phyloP scores from a whole-genome alignment of 495 filamentous ascomycete genomes.

The Mycothermus thermophilus region DNA sequence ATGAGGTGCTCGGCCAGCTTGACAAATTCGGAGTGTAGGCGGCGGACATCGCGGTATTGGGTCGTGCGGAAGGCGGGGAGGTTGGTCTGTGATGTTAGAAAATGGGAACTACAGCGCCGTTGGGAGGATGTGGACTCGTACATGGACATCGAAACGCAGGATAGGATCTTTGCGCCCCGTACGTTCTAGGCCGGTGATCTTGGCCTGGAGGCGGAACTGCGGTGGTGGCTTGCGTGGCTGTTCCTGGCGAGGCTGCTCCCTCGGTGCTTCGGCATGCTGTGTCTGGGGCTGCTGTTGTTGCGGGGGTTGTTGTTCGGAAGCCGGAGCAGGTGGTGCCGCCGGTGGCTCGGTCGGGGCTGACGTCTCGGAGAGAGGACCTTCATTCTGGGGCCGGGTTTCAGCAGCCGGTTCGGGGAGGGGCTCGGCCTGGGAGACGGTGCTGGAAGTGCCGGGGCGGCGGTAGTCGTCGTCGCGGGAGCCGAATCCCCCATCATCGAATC shows the following conservation, averaged over 20 bases:
- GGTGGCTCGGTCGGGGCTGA: neutral
- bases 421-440: conserved; percentile 18
- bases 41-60: conserved; percentile 91
- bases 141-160: conserved; percentile 91
- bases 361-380: too few relatives aligned
- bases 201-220: conserved; percentile 77
- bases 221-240: conserved; percentile 39
- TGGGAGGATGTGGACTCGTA: conserved; percentile 44
- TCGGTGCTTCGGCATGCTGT: too few relatives aligned
- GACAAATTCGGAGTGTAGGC: conserved; percentile 87
- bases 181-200: conserved; percentile 83
- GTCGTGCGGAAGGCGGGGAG: conserved; percentile 94
- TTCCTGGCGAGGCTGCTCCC: too few relatives aligned
- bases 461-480: conserved; percentile 20
- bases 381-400: conserved; percentile 1
- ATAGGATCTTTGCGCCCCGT: conserved; percentile 93
- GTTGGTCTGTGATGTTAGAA: conserved; percentile 55
- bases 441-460: conserved; percentile 26
- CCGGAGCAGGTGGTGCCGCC: neutral
- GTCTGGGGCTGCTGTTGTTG: conserved; percentile 22
- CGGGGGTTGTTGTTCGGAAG: conserved; percentile 9
- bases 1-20: conserved; percentile 92
- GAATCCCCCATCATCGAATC: conserved; percentile 29
- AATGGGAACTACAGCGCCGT: conserved; percentile 3
- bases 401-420: conserved; percentile 3